A percentile compares a stretch with the other conserved stretches of the same genome.
Evolutionary conservation across 805 yeast species (phyloP).

Genomic region (Kazachstania taianensis): DNA sequence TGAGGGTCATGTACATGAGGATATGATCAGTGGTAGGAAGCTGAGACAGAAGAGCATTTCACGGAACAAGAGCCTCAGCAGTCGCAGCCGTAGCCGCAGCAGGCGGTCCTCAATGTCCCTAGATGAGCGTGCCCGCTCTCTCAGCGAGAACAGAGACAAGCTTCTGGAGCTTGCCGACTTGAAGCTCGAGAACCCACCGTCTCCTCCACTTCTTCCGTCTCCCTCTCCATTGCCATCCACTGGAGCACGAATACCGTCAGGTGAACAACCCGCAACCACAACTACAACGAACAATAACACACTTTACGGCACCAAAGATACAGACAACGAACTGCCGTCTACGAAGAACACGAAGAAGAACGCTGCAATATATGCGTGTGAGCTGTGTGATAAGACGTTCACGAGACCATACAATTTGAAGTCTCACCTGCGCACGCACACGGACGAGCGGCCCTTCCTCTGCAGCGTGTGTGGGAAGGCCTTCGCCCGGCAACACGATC

Average conservation of each 20-base stretch:
- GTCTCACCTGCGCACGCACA: slow-evolving; percentile 84
- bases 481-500: slow-evolving; percentile 71
- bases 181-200: background rate
- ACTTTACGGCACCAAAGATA: no score
- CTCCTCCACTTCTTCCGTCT: background rate
- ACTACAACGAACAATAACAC: background rate
- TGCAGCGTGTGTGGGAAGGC: slow-evolving; percentile 72
- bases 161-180: slow-evolving; percentile 24
- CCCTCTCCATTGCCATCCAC: background rate
- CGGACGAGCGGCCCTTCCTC: slow-evolving; percentile 69
- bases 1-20: slow-evolving; percentile 11
- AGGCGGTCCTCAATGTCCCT: slow-evolving; percentile 14
- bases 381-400: slow-evolving; percentile 74
- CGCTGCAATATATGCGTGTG: slow-evolving; percentile 44
- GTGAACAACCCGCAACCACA: background rate
- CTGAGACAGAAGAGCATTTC: slow-evolving; percentile 12
- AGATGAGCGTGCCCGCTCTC: slow-evolving; percentile 21
- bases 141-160: slow-evolving; percentile 26
- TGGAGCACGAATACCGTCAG: background rate
- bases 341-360: slow-evolving; percentile 11
- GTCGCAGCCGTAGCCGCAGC: slow-evolving; percentile 8
- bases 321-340: background rate
- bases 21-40: slow-evolving; percentile 24
- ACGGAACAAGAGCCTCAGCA: slow-evolving; percentile 9
- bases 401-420: slow-evolving; percentile 90